Evolutionary conservation across 148 eudicot species (phyloP).

Genomic region (Fagopyrum homotropicum): DNA sequence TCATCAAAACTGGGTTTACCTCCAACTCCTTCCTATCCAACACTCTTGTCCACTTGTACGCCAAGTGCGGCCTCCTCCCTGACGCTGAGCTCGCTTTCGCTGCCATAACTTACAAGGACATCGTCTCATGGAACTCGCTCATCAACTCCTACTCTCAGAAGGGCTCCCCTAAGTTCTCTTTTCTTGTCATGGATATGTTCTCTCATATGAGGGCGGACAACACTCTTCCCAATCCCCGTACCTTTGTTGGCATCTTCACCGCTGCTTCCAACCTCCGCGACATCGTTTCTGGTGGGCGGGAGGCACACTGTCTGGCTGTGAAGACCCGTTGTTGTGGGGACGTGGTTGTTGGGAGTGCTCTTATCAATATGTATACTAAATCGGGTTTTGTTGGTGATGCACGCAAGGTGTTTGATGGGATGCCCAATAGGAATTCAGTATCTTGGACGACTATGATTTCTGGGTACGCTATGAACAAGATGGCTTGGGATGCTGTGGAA

Average conservation of each 20-base stretch:
- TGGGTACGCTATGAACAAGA: slow-evolving; percentile 34
- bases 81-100: slow-evolving; percentile 31
- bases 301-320: slow-evolving; percentile 32
- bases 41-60: slow-evolving; percentile 40
- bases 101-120: slow-evolving; percentile 27
- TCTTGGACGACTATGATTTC: slow-evolving; percentile 46
- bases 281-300: slow-evolving; percentile 24
- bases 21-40: slow-evolving; percentile 28
- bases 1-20: slow-evolving; percentile 27
- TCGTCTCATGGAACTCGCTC: slow-evolving; percentile 44
- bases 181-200: slow-evolving; percentile 24
- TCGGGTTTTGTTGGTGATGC: slow-evolving; percentile 29
- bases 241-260: slow-evolving; percentile 34
- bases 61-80: slow-evolving; percentile 28
- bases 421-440: slow-evolving; percentile 46
- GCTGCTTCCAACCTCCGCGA: slow-evolving; percentile 18
- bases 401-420: slow-evolving; percentile 40
- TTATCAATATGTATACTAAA: slow-evolving; percentile 43
- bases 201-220: slow-evolving; percentile 27
- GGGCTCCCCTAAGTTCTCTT: slow-evolving; percentile 17
- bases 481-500: slow-evolving; percentile 32
- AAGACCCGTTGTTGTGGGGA: slow-evolving; percentile 22
- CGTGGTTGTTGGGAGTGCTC: slow-evolving; percentile 35
- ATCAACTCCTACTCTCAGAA: slow-evolving; percentile 33
- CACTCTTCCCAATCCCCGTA: slow-evolving; percentile 28